Base-by-base conservation (phyloP, 1,139 yeast genomes). In the Suhomyces atakaporum region DNA sequence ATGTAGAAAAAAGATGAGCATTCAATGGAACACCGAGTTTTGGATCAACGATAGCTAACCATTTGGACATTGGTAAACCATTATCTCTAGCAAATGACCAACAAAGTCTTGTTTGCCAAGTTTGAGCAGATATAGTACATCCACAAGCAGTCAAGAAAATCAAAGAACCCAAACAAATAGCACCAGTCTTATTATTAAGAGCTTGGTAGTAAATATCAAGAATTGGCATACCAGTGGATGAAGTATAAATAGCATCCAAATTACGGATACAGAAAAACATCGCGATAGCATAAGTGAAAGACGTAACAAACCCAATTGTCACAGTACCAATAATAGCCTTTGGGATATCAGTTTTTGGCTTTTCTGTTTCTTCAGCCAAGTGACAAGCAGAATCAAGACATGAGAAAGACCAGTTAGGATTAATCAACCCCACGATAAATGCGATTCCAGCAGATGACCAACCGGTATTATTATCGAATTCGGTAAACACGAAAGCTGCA, bases 41-140 rank as follows among this genome's bases (percentile, higher is more conserved):
- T 29, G 73, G 72, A 53, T 69, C 70, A 27, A 69, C 60, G 29
- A 61, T 54, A 15, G 73, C 60, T 50, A 67, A 66, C 45, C 62
- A 60, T 47, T 65, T 66, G 44, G 74, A 66, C 33, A 61, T 60
- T 27, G 75, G 76, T 46, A 70, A 60, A 13, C 76, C 76, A 39
- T 64, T 62, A 61, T 84, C 90, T 59, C 90, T 77, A 12, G 88
- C 72, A 56, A 83, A 84, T 7, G 89, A 81, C 90, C 90, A 84
- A 50, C 85, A 76, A 47, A 82, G 63, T 56, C 88, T 69, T 29
- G 87, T 81, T 62, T 79, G 85, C 86, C 88, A 81, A 3, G 90
- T 82, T 51, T 83, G 89, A 39, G 83, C 74, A 6, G 85, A 75
- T 44, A 82, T 79, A 42, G 79, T 79, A 57, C 89, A 83, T 25